Conservation (phyloP, 257 asterid species). For the Petunia axillaris region DNA sequence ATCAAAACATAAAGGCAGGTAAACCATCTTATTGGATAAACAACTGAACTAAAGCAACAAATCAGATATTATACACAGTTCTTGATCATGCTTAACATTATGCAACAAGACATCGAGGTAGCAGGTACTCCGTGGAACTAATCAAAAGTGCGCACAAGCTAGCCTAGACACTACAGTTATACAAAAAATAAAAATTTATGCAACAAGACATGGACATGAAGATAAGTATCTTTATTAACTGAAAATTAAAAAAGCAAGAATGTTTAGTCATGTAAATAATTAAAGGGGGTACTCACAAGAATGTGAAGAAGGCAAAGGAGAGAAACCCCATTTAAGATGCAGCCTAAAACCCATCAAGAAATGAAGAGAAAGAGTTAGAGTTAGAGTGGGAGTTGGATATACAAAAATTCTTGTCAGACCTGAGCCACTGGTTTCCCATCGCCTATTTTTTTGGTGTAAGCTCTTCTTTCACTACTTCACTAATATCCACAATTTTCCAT, state of each 20-base stretch:
- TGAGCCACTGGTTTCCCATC: slow-evolving; percentile 85
- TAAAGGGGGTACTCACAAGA: too few species aligned
- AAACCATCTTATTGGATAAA: neutral
- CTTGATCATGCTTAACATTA: neutral
- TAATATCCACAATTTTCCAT: slow-evolving; percentile 12
- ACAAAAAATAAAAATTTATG: neutral
- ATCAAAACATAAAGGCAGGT: neutral
- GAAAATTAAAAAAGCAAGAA: too few species aligned
- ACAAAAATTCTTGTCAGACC: slow-evolving; percentile 42
- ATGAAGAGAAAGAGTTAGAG: slow-evolving; percentile 18
- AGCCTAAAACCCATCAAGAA: slow-evolving; percentile 69
- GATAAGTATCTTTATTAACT: neutral
- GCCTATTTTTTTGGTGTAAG: slow-evolving; percentile 18
- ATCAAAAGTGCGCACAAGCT: too few species aligned
- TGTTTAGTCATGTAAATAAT: too few species aligned
- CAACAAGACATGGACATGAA: neutral
- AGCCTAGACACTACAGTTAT: too few species aligned
- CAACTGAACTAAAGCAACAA: neutral
- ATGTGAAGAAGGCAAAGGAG: too few species aligned
- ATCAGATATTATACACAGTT: neutral
- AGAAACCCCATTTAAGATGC: slow-evolving; percentile 53
- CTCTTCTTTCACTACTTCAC: slow-evolving; percentile 34
- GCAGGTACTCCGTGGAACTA: too few species aligned
- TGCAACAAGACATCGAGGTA: too few species aligned
- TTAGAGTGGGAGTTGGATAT: slow-evolving; percentile 20